Evolutionary conservation across 2,329 filamentous ascomycete genomes (phyloP), one percentile per base, ranked within the genome.

Genomic region (Fusarium poae): DNA sequence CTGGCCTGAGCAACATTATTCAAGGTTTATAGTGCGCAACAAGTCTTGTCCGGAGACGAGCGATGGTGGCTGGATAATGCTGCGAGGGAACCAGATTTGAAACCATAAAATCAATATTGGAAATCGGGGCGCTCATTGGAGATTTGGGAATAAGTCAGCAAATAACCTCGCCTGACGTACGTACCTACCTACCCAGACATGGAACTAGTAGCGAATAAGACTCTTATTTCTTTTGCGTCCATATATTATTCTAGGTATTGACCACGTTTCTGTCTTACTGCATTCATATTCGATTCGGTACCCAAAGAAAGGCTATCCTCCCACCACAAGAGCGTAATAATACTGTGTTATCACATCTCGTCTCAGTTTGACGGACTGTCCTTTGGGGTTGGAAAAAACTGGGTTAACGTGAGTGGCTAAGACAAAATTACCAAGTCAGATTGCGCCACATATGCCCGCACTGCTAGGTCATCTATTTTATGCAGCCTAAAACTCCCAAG

Each of bases 11-110:
- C 7, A 27, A 8, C 27, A 27, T 27, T 6, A 6, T 27, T 27
- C 8, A 27, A 27, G 20, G 12, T n/a, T 30, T 23, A 43, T 18
- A 23, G 9, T 11, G 43, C 5, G 10, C 7, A 35, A 12, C 16
- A 15, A 21, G 12, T 16, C 12, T 32, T 21, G 20, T 43, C 34
- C 20, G 15, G 34, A 12, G 7, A 43, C 20, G 10, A 25, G 21
- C 9, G 16, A 21, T 37, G 50, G 37, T 63, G 58, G 50, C 50
- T 57, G 50, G 53, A 44, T 39, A 37, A 49, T 44, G n/a, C 16
- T 48, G 42, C 34, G 43, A 63, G 43, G 43, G 54, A 35, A 64
- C 27, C 44, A 57, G 32, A 39, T 64, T 58, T 64, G 50, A 58
- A 64, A 64, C 43, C 44, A 56, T 58, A 27, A 27, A 44, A 64